Evolutionary conservation across 306 rosid genomes (phyloP), one percentile per base, ranked within the genome.

Genomic region (Pueraria montana): DNA sequence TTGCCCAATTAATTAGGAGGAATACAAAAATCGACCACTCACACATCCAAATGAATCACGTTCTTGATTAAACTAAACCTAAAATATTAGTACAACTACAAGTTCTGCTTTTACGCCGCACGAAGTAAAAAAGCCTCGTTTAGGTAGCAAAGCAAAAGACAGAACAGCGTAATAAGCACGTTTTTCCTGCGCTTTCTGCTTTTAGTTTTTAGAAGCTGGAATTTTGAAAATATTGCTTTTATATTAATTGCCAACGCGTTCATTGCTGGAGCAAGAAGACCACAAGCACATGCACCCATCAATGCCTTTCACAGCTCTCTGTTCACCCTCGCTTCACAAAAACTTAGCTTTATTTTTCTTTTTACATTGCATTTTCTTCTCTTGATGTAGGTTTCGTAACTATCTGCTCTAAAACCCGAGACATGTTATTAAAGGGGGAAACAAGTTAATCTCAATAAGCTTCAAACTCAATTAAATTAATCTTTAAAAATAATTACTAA

Each of bases 241-340:
- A 13, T 55, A 24, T 68, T 87, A 24, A 82, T 79, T 74, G 64
- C 63, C 40, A 61, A 84, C 87, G 89, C 90, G 90, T 48, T 59
- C 43, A 2, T 53, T 76, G 90, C 67, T 30, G 27, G 66, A 50
- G 74, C 78, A 50, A 76, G 4, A 83, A 78, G 84, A 83, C 84
- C 84, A 66, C 79, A 43, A 80, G 42, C 94, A 89, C 94, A 81
- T 87, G 95, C 70, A 5, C 63, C 82, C 80, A 89, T 91, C 93
- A 91, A 90, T 87, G 84, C 88, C 21, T 40, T 86, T 81, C 82
- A 72, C 88, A 43, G 6, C 77, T 78, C 72, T 84, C 71, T 49
- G 17, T 74, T 55, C 49, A 18, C 68, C 75, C 78, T 84, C 14
- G 46, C 80, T 78, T 79, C 85, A 78, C 89, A 8, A 52, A 52